Base-by-base conservation (phyloP, 495 filamentous ascomycete genomes). In the Penicillium waksmanii region DNA sequence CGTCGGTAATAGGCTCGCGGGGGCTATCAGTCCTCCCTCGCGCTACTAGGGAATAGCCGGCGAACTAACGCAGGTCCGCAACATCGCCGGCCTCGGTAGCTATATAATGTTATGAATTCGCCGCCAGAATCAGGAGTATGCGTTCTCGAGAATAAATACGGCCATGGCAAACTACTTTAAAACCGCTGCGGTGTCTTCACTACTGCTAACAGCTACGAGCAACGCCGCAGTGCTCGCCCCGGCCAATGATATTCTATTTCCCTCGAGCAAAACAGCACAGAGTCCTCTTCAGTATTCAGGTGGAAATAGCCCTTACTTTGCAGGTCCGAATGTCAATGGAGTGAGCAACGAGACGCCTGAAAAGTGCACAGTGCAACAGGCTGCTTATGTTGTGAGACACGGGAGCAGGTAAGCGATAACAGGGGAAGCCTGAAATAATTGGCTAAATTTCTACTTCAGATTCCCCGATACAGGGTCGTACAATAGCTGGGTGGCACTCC, bases 321-420 rank as follows among this genome's bases (percentile, higher is more conserved):
- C 78, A 38, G 83, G 81, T 72, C 82, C 83, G n/a, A 79, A 85
- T 66, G 73, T 85, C 52, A 79, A 82, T 60, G 71, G 69, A 6
- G 80, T 85, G 44, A 73, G 74, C 3, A 69, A 77, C 33, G 70
- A 75, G 13, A 69, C 81, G 27, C 82, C 84, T 18, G 66, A 76
- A 13, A 73, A 73, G 35, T 87, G 84, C 57, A 71, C 72, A 6
- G 79, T 85, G n/a, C 77, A 84, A 46, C 78, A 81, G 57, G 82
- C 77, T 21, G 77, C 78, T 25, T 85, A 83, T 60, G 63, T 82
- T 34, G 75, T 78, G 27, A 78, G 84, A 52, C 84, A 86, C 62
- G 84, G 84, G 18, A 84, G 80, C 60, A 71, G 84, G 53, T 86
- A 78, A 36, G 52, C 21, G 13, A 55, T 54, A 43, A 17, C 21